Evolutionary conservation across 2,329 filamentous ascomycete genomes (phyloP), one percentile per base, ranked within the genome.

Genomic region (Cladosporium oxysporum): DNA sequence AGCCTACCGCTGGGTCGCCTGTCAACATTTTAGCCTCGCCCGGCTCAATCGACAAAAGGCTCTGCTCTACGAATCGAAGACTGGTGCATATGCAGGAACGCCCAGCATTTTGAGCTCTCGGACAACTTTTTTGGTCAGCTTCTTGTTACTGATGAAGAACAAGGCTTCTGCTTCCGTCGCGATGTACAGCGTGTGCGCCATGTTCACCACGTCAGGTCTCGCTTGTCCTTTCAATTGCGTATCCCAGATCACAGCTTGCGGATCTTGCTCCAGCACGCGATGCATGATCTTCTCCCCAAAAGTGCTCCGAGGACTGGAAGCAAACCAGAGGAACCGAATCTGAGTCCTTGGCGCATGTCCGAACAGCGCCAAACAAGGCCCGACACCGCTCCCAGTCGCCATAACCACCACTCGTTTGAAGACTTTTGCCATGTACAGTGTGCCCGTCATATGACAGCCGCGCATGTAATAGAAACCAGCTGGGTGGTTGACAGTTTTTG

Each of bases 11-110:
- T 21, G 18, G 18, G 33, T 33, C 7, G 26, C 28, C 31, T 33
- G 8, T 21, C 52, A 33, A n/a, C 7, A 18, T n/a, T 21, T 14
- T 10, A 33, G 18, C 18, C 52, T 28, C 29, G 50, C 26, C 2
- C 6, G 50, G 50, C 50, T 33, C n/a, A 31, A 55, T 31, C 14
- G 52, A 33, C 23, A 33, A 10, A n/a, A 55, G 18, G 41, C 10
- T 2, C 16, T 55, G 23, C 8, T 53, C 26, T 53, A 31, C 28
- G 69, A 76, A 63, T 79, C 78, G 59, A 76, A 79, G 23, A 79
- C 76, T 14, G 78, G 75, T 4, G 77, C 77, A 68, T 73, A 79
- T 0, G 77, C 76, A 8, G 74, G 72, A 11, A 79, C 69, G 0
- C 76, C 76, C 31, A 73, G 70, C 44, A 66, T 69, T 66, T 78